Base-by-base conservation (phyloP, 768 basidiomycete genomes). In the Lentinula sp. region DNA sequence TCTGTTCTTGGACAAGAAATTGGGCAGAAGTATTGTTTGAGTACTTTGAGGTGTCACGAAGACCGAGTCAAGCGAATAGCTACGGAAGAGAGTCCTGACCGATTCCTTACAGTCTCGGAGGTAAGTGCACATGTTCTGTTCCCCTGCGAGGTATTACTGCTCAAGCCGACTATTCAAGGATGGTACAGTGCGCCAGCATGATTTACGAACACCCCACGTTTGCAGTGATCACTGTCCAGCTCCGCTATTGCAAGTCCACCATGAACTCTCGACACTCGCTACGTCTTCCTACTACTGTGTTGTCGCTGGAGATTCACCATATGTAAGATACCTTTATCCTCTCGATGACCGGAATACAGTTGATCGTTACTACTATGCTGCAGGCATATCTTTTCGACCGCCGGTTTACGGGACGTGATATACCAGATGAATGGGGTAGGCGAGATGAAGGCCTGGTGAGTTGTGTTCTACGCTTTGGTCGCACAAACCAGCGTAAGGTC, bases 341-440 rank as follows among this genome's bases (percentile, higher is more conserved):
- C 7, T 18, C 16, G 46, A 35, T 36, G 61, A 7, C 16, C 54
- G 4, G 13, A 20, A 23, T 20, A 20, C 35, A 12, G 12, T 18
- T 42, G 18, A 28, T 8, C 33, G 32, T 18, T 18, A 28, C 15
- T 7, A 1, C 7, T 45, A 20, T 55, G 37, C 51, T 33, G 36
- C 69, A 91, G 88, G 91, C 86, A 1, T 91, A 85, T 70, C 79
- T 96, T 2, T 95, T 90, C 68, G 93, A 96, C 70, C 81, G 93
- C 58, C 80, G 93, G 52, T 87, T 91, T 66, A 73, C 82, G 15
- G 84, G 85, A 6, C 82, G 86, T 10, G 74, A 78, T 36, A 73
- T 91, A 46, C 72, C 76, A 60, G 82, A 81, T 52, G 85, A 91
- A 66, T 92, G 91, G 90, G 91, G 91, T 13, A 72, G 79, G 61